Evolutionary conservation across 2,329 filamentous ascomycete genomes (phyloP), one percentile per base, ranked within the genome.

Genomic region (Coleophoma cylindrospora): DNA sequence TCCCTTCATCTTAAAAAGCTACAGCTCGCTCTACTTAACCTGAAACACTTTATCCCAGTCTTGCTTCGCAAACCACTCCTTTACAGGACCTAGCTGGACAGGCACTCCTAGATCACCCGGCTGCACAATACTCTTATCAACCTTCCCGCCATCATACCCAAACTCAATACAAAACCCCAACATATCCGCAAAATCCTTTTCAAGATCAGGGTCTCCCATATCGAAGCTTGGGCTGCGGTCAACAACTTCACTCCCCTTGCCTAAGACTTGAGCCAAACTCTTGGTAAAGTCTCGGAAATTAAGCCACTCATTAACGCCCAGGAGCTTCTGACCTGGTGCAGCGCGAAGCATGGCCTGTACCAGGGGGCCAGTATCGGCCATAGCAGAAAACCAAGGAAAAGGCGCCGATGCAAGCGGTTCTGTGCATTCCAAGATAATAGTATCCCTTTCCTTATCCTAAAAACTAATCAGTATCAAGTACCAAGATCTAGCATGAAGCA

Each of bases 121-220:
- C 40, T 44, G 33, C 15, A 49, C 40, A 49, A 49, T 45, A 15
- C 14, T 45, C 47, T 49, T 45, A 45, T 49, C 47, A 45, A 49
- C 47, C 40, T 45, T 49, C 33, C 33, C 38, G 49, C 68, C 66
- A 36, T 52, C 46, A 40, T 43, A 46, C 10, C 43, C 36, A 46
- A 52, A 49, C 17, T 49, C 50, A 37, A 47, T 34, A 27, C 40
- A 49, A 33, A 47, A 51, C 4, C 38, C 45, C 19, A 43, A 43
- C 44, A 47, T 48, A 33, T 51, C 49, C 12, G 19, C 33, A 19
- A 34, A 22, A 38, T 48, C 49, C 14, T 40, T 32, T 13, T 43
- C 22, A 32, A 51, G 27, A 17, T 51, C 49, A 32, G 43, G 44
- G 32, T 47, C 43, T 40, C 47, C 47, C 34, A 43, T 12, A 40